Conservation (phyloP, 1,284 basidiomycete species). For the Ceratobasidium papillatum region DNA sequence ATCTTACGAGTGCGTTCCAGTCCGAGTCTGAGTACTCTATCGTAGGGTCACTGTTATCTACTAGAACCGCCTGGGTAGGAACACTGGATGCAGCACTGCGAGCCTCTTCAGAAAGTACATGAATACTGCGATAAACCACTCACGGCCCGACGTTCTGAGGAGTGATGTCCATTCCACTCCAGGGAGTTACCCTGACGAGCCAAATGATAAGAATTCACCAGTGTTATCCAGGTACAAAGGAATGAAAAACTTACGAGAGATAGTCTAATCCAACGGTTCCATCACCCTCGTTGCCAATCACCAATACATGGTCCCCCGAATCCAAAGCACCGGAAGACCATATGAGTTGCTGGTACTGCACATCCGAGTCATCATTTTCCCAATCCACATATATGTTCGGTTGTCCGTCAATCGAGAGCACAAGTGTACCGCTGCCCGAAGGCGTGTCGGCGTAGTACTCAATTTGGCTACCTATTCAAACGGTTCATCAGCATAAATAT, state of each 20-base stretch:
- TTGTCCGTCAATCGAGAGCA: not conserved
- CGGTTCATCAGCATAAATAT: no score
- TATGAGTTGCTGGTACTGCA: not conserved
- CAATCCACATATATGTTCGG: not conserved
- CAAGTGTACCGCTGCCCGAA: not conserved
- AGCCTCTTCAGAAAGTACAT: not conserved
- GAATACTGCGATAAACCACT: not conserved
- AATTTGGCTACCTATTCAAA: not conserved
- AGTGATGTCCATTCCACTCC: not conserved
- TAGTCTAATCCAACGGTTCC: not conserved
- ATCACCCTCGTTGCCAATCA: not conserved
- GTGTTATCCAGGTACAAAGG: no score
- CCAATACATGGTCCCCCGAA: not conserved
- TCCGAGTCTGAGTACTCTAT: not conserved
- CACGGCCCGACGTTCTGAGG: not conserved
- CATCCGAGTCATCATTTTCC: not conserved
- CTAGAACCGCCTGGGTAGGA: not conserved
- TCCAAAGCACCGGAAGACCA: not conserved
- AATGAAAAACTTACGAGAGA: not conserved
- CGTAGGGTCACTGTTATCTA: not conserved
- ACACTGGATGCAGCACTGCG: not conserved
- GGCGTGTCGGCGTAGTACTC: not conserved
- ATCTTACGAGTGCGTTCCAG: not conserved
- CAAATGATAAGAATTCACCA: not conserved
- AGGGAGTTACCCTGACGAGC: not conserved